Conservation (phyloP, 331 rosid genomes). For the Malus hybrid region DNA sequence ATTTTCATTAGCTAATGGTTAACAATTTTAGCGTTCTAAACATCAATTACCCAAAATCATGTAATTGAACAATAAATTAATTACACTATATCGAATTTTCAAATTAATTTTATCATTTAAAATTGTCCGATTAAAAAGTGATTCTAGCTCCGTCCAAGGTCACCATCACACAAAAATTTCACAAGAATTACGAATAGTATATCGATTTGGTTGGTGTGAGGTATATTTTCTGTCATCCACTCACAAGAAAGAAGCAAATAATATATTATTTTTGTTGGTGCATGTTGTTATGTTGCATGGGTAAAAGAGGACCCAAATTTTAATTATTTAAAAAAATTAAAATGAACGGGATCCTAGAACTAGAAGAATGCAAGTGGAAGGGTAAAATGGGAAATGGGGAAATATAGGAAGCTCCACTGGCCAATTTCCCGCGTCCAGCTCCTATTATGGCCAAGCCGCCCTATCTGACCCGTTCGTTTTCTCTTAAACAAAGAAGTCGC, state of each 20-base stretch:
- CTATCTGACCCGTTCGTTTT: constrained; percentile 29
- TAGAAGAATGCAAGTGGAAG: background rate
- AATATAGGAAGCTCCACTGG: background rate
- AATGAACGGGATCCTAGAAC: background rate
- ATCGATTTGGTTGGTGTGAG: background rate
- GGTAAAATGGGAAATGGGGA: constrained; percentile 8
- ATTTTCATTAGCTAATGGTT: too few species aligned
- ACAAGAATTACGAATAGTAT: too few species aligned
- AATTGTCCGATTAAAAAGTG: too few species aligned
- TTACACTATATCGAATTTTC: too few species aligned
- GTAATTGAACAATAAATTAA: too few species aligned
- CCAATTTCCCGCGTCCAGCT: constrained; percentile 8
- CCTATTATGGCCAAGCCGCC: constrained; percentile 26
- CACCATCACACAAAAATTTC: too few species aligned
- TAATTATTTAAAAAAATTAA: background rate
- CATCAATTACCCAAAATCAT: accelerated
- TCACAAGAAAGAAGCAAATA: background rate
- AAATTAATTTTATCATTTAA: too few species aligned
- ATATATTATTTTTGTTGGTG: background rate
- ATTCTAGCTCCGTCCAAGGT: accelerated
- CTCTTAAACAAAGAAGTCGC: background rate
- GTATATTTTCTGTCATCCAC: constrained; percentile 1
- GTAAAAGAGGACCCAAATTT: background rate
- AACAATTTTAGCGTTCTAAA: too few species aligned
- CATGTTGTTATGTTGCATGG: background rate